Base-by-base conservation (phyloP, 1,284 basidiomycete genomes). In the Stygiomarasmius scandens region DNA sequence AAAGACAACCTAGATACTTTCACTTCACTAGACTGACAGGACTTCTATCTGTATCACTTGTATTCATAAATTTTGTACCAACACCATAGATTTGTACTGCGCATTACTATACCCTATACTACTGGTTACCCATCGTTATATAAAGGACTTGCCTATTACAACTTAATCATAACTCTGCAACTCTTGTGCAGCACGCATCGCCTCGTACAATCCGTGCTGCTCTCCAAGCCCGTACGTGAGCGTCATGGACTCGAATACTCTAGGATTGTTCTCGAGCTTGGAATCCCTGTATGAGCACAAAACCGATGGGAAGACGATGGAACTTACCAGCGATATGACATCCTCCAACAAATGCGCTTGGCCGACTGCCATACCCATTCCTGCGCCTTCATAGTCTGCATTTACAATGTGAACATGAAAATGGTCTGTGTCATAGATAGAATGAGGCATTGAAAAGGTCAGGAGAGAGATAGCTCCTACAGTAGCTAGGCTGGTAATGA, bases 401-500 rank as follows among this genome's bases (percentile, higher is more conserved):
- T 95, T 89, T 6, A 96, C 92, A 54, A 98, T 89, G 66, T 99
- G 97, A 0, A 99, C 93, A 64, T 97, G 95, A 66, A 97, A 92
- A 67, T 96, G 96, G 70, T 97, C 95, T 96, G 61, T 12, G 16
- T 19, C 38, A 20, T 34, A n/a, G 29, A 25, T 22, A 45, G 6
- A 50, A 20, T 54, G 29, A 38, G 32, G 20, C 3, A 9, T n/a
- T 2, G 22, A 24, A n/a, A 32, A 48, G 50, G 23, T 50, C 1
- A 10, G 23, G 27, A 25, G 48, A 49, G 49, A 6, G 11, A 22
- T 34, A n/a, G 32, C 14, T 79, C 92, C 67, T 62, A 96, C 96
- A 98, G 69, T 98, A 98, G 41, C 89, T 93, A 0, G 96, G 96
- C 69, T 98, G 96, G 69, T 99, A 98, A 70, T 99, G 96, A 24